phyloP scores from a whole-genome alignment of 352 stramenopile genomes.

The Globisporangium mamillatum region DNA sequence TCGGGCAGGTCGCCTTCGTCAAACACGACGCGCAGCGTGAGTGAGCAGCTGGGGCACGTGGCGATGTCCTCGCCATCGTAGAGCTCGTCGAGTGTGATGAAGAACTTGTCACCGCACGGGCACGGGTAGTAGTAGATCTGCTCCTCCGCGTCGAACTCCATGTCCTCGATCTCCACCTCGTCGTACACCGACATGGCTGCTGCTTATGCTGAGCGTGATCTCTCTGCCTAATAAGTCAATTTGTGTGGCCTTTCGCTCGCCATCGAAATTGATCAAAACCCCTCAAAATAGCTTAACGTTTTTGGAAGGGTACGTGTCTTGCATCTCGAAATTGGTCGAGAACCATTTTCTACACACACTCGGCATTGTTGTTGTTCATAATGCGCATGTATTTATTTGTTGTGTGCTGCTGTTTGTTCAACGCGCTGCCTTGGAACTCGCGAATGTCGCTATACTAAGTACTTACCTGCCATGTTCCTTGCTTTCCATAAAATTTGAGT shows the following conservation, averaged over 20 bases:
- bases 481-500: background rate
- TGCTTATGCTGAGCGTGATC: background rate
- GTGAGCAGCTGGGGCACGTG: constrained; percentile 94
- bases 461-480: background rate
- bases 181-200: constrained; percentile 92
- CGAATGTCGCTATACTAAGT: background rate
- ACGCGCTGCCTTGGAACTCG: background rate
- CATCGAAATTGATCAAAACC: background rate
- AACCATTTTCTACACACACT: background rate
- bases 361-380: background rate
- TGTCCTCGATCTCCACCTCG: constrained; percentile 98
- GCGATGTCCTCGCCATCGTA: constrained; percentile 97
- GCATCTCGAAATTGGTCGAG: background rate
- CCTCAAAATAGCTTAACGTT: background rate
- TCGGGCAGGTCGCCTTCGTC: constrained; percentile 85
- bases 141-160: constrained; percentile 94
- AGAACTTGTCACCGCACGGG: constrained; percentile 95
- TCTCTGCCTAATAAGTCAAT: background rate
- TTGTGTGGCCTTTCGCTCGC: background rate
- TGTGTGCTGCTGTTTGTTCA: background rate
- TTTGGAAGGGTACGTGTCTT: background rate
- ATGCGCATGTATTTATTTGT: background rate
- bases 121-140: constrained; percentile 97
- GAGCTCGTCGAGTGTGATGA: constrained; percentile 82
- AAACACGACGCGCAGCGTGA: constrained; percentile 96